A percentile compares a stretch with the other conserved stretches of the same genome.
These are phyloP conservation scores for Penicillium sp. DNA, from an alignment of 2,329 filamentous ascomycete species.

Conservation along the genomic window DNA sequence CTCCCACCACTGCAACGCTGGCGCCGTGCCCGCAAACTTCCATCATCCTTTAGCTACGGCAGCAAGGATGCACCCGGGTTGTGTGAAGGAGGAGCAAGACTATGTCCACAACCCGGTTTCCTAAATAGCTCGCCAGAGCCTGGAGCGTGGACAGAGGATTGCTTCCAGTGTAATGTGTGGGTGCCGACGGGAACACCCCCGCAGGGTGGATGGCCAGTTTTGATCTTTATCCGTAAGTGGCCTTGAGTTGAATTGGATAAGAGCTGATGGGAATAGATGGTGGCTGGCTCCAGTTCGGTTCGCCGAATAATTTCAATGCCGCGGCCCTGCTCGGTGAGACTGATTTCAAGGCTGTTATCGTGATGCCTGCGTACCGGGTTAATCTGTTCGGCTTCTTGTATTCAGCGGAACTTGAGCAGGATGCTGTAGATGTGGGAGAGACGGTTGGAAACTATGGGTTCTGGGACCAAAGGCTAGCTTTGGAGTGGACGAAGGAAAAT, in stretches of 20 bases:
- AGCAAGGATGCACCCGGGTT: slow-evolving; percentile 45
- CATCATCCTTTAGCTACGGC: slow-evolving; percentile 49
- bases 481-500: slow-evolving; percentile 53
- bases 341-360: slow-evolving; percentile 47
- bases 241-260: not conserved
- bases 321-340: slow-evolving; percentile 48
- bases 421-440: slow-evolving; percentile 36
- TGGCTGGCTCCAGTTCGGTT: slow-evolving; percentile 55
- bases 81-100: slow-evolving; percentile 36
- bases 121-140: slow-evolving; percentile 20
- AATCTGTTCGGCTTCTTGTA: slow-evolving; percentile 55
- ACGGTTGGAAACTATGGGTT: slow-evolving; percentile 50
- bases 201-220: slow-evolving; percentile 50
- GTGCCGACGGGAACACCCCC: slow-evolving; percentile 47
- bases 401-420: slow-evolving; percentile 44
- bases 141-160: slow-evolving; percentile 48
- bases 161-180: slow-evolving; percentile 54
- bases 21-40: slow-evolving; percentile 46
- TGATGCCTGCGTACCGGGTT: slow-evolving; percentile 54
- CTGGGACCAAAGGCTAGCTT: slow-evolving; percentile 53
- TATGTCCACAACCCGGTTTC: slow-evolving; percentile 50
- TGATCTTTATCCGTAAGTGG: slow-evolving; percentile 52
- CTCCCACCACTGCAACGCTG: slow-evolving; percentile 50
- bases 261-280: slow-evolving; percentile 37
- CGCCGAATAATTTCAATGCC: slow-evolving; percentile 45